Evolutionary conservation across 2,329 filamentous ascomycete genomes (phyloP).

Genomic region (Ceratocystis papillata): DNA sequence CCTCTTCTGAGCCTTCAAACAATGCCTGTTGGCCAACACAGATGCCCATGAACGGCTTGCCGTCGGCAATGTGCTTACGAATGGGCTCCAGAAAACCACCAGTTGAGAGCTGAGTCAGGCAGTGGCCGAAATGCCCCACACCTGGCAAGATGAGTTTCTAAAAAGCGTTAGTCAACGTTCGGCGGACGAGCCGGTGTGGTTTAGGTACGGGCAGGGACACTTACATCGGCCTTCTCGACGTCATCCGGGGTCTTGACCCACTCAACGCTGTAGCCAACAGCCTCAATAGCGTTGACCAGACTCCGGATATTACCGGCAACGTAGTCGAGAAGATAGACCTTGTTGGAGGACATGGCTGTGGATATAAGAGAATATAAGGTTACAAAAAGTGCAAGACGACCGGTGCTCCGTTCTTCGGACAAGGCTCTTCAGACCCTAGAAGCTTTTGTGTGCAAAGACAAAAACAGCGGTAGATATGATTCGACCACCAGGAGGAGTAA

Average conservation of each 20-base stretch:
- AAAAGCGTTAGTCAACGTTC: slow-evolving; percentile 20
- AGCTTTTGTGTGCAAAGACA: background rate
- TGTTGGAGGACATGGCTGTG: slow-evolving; percentile 50
- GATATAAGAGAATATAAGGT: background rate
- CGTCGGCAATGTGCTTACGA: slow-evolving; percentile 66
- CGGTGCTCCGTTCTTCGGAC: slow-evolving; percentile 21
- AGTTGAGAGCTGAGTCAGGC: slow-evolving; percentile 68
- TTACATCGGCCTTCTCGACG: slow-evolving; percentile 72
- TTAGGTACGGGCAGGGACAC: slow-evolving; percentile 24
- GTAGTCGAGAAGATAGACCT: slow-evolving; percentile 71
- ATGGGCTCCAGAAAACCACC: slow-evolving; percentile 80
- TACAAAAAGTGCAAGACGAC: slow-evolving; percentile 3
- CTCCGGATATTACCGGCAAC: slow-evolving; percentile 94
- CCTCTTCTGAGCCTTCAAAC: slow-evolving; percentile 76
- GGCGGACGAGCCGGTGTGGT: background rate
- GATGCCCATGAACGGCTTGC: slow-evolving; percentile 97
- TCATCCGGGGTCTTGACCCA: slow-evolving; percentile 83
- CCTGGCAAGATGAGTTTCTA: slow-evolving; percentile 91
- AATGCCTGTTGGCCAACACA: slow-evolving; percentile 90
- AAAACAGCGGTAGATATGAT: background rate
- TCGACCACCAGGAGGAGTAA: background rate
- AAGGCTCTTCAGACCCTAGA: background rate
- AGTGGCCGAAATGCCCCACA: slow-evolving; percentile 96
- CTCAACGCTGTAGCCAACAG: slow-evolving; percentile 82
- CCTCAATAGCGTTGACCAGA: slow-evolving; percentile 94